These are phyloP conservation scores for Calocybe indica DNA, from an alignment of 768 basidiomycete genomes.

Conservation along the genomic window DNA sequence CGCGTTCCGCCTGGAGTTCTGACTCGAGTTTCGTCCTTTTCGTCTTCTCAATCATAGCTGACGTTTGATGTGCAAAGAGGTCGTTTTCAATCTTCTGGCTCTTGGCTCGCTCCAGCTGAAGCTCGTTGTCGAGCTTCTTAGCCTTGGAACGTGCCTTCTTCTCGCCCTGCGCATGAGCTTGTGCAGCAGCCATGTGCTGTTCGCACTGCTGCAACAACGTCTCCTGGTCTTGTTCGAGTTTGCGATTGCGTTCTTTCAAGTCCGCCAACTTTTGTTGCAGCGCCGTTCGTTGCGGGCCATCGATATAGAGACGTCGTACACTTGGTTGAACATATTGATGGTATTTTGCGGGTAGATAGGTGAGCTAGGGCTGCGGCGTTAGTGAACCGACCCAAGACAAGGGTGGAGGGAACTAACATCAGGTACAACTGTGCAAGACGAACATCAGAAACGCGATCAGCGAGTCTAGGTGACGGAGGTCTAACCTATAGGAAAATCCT, in stretches of 20 bases:
- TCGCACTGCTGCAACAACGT: slow-evolving; percentile 39
- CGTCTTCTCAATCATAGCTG: too few relatives aligned
- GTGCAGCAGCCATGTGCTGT: slow-evolving; percentile 25
- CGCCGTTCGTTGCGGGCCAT: slow-evolving; percentile 17
- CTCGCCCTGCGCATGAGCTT: slow-evolving; percentile 24
- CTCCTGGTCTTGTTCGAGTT: slow-evolving; percentile 34
- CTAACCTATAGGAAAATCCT: neutral
- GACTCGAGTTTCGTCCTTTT: too few relatives aligned
- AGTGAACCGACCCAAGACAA: too few relatives aligned
- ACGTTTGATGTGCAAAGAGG: too few relatives aligned
- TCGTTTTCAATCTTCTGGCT: slow-evolving; percentile 8
- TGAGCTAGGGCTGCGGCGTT: slow-evolving; percentile 1
- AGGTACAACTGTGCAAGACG: slow-evolving; percentile 15
- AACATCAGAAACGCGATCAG: neutral
- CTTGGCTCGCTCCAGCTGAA: neutral
- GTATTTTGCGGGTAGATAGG: slow-evolving; percentile 43
- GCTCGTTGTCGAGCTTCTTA: slow-evolving; percentile 5
- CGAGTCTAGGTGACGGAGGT: neutral
- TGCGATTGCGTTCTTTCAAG: slow-evolving; percentile 13
- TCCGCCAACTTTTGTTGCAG: slow-evolving; percentile 21
- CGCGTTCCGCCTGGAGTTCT: too few relatives aligned
- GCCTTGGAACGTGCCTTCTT: slow-evolving; percentile 18
- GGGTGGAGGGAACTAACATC: slow-evolving; percentile 14
- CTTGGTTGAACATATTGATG: slow-evolving; percentile 39
- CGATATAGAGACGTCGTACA: slow-evolving; percentile 47